Evolutionary conservation across 2,329 filamentous ascomycete genomes (phyloP), one percentile per base, ranked within the genome.

Genomic region (Ascochyta fabae): DNA sequence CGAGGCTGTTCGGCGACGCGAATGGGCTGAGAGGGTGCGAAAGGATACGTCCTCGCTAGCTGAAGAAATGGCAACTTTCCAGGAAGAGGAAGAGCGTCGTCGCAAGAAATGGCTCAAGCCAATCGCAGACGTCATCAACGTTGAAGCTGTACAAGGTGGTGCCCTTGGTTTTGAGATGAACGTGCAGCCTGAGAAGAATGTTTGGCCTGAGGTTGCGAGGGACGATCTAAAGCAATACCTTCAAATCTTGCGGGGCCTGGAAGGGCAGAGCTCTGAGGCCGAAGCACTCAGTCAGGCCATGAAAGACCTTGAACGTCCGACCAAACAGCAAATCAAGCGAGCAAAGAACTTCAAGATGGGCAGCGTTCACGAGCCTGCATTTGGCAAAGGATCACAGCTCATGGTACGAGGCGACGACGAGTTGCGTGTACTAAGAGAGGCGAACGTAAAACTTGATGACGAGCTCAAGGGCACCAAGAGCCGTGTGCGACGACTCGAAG

Each of bases 321-420:
- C 91, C 0, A 92, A 89, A 66, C 91, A 95, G 72, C 93, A 96
- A 71, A 86, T 88, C 58, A 93, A 92, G 75, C 86, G 92, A 53
- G 86, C 95, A 6, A 96, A 94, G 73, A 92, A 92, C 5, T 98
- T 99, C 80, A 97, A 97, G 72, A 95, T 96, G 70, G 95, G 95
- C 15, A 98, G 95, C 70, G 85, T 98, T 34, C 92, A 97, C 67
- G 95, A 98, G 72, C 88, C 89, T n/a, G 86, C 86, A 3, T 84
- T 97, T 58, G 92, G 92, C n/a, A 87, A 89, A 68, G 96, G 91
- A 62, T 94, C 92, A 1, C 69, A 73, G 33, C 83, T 97, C 9
- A 78, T 96, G 67, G 85, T 96, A 13, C 87, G 91, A 35, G 92
- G 91, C n/a, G 90, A 95, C 59, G 92, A 96, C 67, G 93, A 97